phyloP scores from a whole-genome alignment of 805 yeast genomes.

The Helenozyma rhizophorensis region DNA sequence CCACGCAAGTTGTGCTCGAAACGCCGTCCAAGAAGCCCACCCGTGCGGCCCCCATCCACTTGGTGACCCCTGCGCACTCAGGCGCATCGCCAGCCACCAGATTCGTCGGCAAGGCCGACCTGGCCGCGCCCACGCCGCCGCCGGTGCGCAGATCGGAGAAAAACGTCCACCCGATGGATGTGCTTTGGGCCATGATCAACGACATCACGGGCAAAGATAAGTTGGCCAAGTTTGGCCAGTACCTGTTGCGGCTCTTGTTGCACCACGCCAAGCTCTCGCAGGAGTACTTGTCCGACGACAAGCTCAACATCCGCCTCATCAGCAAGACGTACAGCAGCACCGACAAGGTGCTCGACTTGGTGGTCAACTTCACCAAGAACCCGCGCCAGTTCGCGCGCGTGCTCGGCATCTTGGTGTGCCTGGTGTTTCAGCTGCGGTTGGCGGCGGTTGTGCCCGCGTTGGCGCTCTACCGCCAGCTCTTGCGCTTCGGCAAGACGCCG shows the following conservation, averaged over 20 bases:
- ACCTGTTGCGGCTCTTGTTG: slow-evolving; percentile 49
- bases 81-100: not conserved
- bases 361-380: slow-evolving; percentile 31
- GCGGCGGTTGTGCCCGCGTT: slow-evolving; percentile 44
- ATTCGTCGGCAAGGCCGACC: slow-evolving; percentile 5
- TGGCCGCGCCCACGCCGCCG: slow-evolving; percentile 7
- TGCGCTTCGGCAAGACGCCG: slow-evolving; percentile 70
- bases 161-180: slow-evolving; percentile 30
- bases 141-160: slow-evolving; percentile 1
- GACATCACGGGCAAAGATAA: slow-evolving; percentile 68
- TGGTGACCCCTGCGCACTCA: slow-evolving; percentile 1
- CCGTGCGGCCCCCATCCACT: not conserved
- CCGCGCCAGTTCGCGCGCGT: slow-evolving; percentile 35
- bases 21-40: slow-evolving; percentile 1
- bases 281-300: slow-evolving; percentile 28
- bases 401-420: slow-evolving; percentile 31
- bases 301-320: slow-evolving; percentile 28
- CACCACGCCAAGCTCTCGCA: slow-evolving; percentile 42
- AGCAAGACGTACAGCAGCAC: slow-evolving; percentile 27
- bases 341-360: slow-evolving; percentile 28
- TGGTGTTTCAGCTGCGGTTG: slow-evolving; percentile 37
- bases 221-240: slow-evolving; percentile 60
- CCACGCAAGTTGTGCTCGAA: not conserved
- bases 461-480: slow-evolving; percentile 58
- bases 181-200: slow-evolving; percentile 50